phyloP scores from a whole-genome alignment of 2,329 filamentous ascomycete genomes.

The Aspergillus felis region DNA sequence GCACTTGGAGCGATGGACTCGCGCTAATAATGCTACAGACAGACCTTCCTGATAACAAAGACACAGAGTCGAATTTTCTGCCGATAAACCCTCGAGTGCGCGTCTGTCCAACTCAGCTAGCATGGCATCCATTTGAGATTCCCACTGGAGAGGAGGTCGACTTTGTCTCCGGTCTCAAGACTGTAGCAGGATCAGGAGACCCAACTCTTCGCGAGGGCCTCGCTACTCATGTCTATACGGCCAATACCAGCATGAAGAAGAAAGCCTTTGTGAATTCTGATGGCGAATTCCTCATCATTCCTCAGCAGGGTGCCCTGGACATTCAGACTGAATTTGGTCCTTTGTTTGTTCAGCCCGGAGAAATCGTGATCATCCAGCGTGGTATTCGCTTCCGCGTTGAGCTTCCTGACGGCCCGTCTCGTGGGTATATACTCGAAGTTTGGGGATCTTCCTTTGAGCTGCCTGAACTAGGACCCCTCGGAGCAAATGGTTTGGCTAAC shows the following conservation, averaged over 20 bases:
- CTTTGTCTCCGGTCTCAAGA: slow-evolving; percentile 53
- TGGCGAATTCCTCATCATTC: slow-evolving; percentile 63
- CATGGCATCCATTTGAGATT: slow-evolving; percentile 56
- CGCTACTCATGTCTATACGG: slow-evolving; percentile 54
- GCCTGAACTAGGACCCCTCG: slow-evolving; percentile 64
- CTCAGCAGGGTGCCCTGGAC: slow-evolving; percentile 61
- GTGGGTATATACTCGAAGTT: slow-evolving; percentile 65
- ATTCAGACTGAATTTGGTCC: slow-evolving; percentile 66
- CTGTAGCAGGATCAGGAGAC: slow-evolving; percentile 55
- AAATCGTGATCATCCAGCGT: slow-evolving; percentile 62
- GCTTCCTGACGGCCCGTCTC: slow-evolving; percentile 56
- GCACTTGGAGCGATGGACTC: too few relatives aligned
- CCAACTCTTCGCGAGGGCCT: slow-evolving; percentile 55
- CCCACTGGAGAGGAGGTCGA: slow-evolving; percentile 48
- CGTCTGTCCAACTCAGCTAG: slow-evolving; percentile 53
- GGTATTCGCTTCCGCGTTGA: slow-evolving; percentile 63
- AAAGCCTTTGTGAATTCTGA: slow-evolving; percentile 60
- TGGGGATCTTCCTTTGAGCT: slow-evolving; percentile 63
- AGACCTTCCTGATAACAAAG: slow-evolving; percentile 41
- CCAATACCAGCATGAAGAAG: slow-evolving; percentile 54
- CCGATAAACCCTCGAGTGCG: slow-evolving; percentile 51
- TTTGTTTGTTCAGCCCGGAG: slow-evolving; percentile 63
- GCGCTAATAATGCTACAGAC: slow-evolving; percentile 31
- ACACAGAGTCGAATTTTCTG: slow-evolving; percentile 32
- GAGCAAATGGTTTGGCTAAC: slow-evolving; percentile 63